Evolutionary conservation across 352 stramenopile genomes (phyloP).

Genomic region (Globisporangium yorkense): DNA sequence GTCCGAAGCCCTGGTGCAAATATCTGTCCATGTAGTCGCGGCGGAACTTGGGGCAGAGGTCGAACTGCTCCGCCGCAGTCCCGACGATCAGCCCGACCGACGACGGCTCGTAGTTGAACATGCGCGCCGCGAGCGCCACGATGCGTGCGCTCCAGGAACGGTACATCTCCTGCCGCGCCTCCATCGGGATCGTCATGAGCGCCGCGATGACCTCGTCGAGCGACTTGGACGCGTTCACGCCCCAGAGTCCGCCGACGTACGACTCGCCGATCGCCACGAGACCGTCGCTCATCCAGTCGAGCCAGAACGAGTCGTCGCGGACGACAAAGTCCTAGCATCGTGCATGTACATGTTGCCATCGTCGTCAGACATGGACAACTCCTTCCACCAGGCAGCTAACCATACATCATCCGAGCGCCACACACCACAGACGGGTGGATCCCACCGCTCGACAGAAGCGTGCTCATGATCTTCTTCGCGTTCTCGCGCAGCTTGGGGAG

Average conservation of each 20-base stretch:
- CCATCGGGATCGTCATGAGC: slow-evolving; percentile 77
- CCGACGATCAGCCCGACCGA: slow-evolving; percentile 65
- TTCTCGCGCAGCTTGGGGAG: slow-evolving; percentile 57
- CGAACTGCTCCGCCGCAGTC: slow-evolving; percentile 66
- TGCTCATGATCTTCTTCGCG: slow-evolving; percentile 71
- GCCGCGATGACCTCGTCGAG: slow-evolving; percentile 69
- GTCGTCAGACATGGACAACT: not conserved
- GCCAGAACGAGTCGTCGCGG: slow-evolving; percentile 72
- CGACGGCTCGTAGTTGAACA: slow-evolving; percentile 76
- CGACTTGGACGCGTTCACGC: slow-evolving; percentile 37
- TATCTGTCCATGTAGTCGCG: slow-evolving; percentile 73
- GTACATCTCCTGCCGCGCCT: slow-evolving; percentile 83
- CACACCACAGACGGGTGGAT: slow-evolving; percentile 51
- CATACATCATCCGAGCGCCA: not conserved
- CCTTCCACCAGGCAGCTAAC: no score
- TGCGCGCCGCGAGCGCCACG: slow-evolving; percentile 56
- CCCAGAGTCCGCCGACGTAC: slow-evolving; percentile 74
- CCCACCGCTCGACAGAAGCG: slow-evolving; percentile 51
- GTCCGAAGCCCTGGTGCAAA: slow-evolving; percentile 67
- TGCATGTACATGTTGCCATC: not conserved
- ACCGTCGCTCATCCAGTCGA: slow-evolving; percentile 85
- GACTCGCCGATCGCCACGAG: slow-evolving; percentile 80
- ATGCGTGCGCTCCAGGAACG: slow-evolving; percentile 75
- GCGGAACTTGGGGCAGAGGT: slow-evolving; percentile 64
- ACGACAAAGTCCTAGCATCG: slow-evolving; percentile 63